Evolutionary conservation across 306 rosid genomes (phyloP).

Genomic region (Vigna hirtella): DNA sequence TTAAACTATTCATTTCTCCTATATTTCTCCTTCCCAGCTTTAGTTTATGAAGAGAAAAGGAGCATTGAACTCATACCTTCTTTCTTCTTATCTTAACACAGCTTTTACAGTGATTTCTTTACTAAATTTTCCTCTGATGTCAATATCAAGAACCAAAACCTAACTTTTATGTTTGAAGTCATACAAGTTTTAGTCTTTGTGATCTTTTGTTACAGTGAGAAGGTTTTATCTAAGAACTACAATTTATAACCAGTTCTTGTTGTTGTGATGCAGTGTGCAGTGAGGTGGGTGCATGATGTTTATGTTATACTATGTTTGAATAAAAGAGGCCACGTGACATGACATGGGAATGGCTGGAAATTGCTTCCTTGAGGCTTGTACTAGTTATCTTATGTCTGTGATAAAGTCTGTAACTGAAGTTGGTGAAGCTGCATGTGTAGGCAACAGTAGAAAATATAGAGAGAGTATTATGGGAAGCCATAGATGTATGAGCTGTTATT

Average conservation of each 20-base stretch:
- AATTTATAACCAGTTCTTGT: neutral
- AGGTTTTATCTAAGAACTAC: too few relatives aligned
- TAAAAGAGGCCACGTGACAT: constrained; percentile 29
- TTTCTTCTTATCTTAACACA: neutral
- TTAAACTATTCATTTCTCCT: neutral
- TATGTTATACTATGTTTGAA: constrained; percentile 18
- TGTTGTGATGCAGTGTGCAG: constrained; percentile 49
- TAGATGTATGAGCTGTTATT: constrained; percentile 27
- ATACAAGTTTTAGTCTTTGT: too few relatives aligned
- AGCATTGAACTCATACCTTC: too few relatives aligned
- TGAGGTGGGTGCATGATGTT: constrained; percentile 40
- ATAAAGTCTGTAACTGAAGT: neutral
- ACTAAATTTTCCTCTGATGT: neutral
- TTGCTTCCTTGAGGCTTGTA: constrained; percentile 30
- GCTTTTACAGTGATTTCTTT: neutral
- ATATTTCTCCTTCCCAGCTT: neutral
- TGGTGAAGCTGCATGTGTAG: neutral
- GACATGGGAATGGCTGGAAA: neutral
- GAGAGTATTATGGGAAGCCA: neutral
- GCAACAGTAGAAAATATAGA: neutral
- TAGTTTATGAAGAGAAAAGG: neutral
- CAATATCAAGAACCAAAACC: neutral
- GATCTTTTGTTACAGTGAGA: too few relatives aligned
- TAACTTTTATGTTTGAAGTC: neutral
- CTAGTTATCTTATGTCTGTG: neutral